These are phyloP conservation scores for Jaminaea rosea DNA, from an alignment of 1,284 basidiomycete genomes.

Conservation along the genomic window DNA sequence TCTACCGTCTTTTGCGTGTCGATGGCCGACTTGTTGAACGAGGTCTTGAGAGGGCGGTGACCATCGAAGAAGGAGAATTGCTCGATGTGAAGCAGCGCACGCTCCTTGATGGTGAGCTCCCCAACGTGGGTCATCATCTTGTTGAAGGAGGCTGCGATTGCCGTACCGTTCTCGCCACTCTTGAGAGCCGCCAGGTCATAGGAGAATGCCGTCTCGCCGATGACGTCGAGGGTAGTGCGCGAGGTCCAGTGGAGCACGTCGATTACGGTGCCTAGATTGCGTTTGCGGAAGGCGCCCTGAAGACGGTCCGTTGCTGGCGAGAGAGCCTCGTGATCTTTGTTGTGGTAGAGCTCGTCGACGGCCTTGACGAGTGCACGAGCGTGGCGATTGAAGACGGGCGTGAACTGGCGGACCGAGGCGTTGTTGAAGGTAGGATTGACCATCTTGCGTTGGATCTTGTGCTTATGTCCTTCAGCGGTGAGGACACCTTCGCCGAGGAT, in stretches of 20 bases:
- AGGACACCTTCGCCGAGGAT: constrained; percentile 6
- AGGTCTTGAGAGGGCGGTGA: constrained; percentile 3
- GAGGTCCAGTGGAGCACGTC: constrained; percentile 12
- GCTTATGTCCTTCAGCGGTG: constrained; percentile 7
- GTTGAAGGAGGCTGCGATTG: constrained; percentile 6
- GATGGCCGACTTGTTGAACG: constrained; percentile 3
- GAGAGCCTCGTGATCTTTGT: not conserved
- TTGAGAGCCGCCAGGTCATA: constrained; percentile 10
- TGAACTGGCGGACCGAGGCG: constrained; percentile 6
- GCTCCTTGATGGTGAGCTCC: constrained; percentile 2
- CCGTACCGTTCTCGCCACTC: constrained; percentile 4
- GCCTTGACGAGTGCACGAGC: constrained; percentile 1
- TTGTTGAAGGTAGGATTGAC: constrained; percentile 10
- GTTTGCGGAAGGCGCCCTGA: not conserved
- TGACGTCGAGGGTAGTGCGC: constrained; percentile 13
- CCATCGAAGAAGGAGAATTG: constrained; percentile 8
- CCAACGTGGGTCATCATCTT: constrained; percentile 3
- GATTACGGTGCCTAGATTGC: constrained; percentile 1
- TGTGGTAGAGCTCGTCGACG: constrained; percentile 2
- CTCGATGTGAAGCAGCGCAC: constrained; percentile 6
- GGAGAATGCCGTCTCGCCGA: constrained; percentile 13
- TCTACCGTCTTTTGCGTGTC: not conserved
- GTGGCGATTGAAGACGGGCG: constrained; percentile 7
- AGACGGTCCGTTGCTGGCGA: not conserved
- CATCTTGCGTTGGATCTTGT: constrained; percentile 13